Evolutionary conservation across 106 monocot species (phyloP).

Genomic region (Narthecium ossifragum): DNA sequence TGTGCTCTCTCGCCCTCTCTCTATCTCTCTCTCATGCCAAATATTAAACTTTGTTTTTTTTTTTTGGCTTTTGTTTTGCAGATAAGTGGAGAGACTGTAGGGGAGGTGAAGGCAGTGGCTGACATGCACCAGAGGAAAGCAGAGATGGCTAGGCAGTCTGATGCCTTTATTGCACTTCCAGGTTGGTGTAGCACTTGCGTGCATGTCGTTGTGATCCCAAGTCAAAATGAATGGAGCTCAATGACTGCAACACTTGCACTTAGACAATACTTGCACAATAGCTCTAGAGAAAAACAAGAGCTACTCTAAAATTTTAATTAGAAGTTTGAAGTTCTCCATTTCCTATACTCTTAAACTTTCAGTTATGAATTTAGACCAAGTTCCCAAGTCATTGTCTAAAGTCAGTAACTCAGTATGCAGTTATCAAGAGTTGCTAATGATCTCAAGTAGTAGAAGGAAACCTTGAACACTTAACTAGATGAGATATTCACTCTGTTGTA

Average conservation of each 20-base stretch:
- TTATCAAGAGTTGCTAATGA: neutral
- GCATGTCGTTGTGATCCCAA: neutral
- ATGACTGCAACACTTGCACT: neutral
- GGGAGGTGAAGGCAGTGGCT: conserved; percentile 73
- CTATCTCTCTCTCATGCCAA: neutral
- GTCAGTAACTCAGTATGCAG: neutral
- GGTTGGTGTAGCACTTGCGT: conserved; percentile 30
- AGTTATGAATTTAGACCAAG: too few relatives aligned
- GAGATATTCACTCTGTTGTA: neutral
- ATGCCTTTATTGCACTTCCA: conserved; percentile 80
- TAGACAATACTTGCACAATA: too few relatives aligned
- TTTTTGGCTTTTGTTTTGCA: conserved; percentile 18
- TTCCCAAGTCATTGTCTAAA: too few relatives aligned
- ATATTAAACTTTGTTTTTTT: neutral
- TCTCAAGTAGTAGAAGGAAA: neutral
- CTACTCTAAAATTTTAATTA: neutral
- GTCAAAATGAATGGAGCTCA: conserved; percentile 4
- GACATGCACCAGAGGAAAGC: conserved; percentile 87
- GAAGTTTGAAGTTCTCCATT: neutral
- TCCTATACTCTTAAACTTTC: neutral
- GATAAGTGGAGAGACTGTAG: conserved; percentile 77
- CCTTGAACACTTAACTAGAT: too few relatives aligned
- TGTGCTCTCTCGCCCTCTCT: neutral
- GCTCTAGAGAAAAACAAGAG: too few relatives aligned
- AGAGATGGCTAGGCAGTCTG: conserved; percentile 67